Conservation (phyloP, 176 grass and related monocot species). For the Cymbopogon citratus region DNA sequence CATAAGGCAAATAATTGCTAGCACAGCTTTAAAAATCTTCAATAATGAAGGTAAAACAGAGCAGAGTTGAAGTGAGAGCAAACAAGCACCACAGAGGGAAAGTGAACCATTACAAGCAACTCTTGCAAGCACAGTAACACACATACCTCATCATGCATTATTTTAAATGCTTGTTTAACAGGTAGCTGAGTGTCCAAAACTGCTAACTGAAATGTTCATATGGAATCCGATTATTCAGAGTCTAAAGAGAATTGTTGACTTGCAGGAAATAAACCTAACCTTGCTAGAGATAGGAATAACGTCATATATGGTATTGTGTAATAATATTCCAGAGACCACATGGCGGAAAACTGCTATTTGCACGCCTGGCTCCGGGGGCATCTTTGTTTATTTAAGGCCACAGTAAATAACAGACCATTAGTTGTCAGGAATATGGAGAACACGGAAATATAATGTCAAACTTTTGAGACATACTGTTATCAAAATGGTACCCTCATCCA, state of each 20-base stretch:
- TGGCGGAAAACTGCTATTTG: constrained; percentile 42
- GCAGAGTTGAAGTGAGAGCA: not conserved
- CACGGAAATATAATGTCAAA: constrained; percentile 8
- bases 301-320: constrained; percentile 61
- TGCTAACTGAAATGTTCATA: constrained; percentile 45
- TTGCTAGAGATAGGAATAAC: constrained; percentile 63
- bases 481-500: constrained; percentile 43
- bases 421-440: constrained; percentile 9
- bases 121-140: not conserved
- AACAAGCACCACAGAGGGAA: constrained; percentile 9
- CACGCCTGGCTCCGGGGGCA: constrained; percentile 36
- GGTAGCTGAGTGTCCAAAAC: constrained; percentile 58
- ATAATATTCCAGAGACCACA: constrained; percentile 44
- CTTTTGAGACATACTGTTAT: constrained; percentile 48
- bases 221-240: constrained; percentile 1
- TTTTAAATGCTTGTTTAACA: constrained; percentile 65
- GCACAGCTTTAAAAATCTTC: not conserved
- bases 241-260: not conserved
- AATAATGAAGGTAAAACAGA: not conserved
- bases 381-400: constrained; percentile 26
- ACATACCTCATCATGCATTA: constrained; percentile 67
- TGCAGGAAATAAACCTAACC: constrained; percentile 39
- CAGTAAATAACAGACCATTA: constrained; percentile 1
- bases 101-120: not conserved
- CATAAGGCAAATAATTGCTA: not conserved